Evolutionary conservation across 495 filamentous ascomycete genomes (phyloP).

Genomic region (Saxophila tyrrhenica): DNA sequence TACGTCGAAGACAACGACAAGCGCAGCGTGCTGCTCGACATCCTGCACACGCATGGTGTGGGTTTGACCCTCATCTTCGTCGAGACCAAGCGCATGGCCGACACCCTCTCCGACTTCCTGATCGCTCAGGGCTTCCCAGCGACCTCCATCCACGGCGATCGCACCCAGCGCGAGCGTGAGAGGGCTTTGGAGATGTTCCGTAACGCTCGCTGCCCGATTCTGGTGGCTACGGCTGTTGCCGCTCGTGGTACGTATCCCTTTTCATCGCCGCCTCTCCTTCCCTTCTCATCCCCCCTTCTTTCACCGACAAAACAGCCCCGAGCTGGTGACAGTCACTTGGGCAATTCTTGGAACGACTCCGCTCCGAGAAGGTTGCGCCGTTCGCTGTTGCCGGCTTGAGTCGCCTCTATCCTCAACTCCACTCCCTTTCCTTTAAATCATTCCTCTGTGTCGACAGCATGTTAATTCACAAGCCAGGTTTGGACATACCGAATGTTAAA

Average conservation of each 20-base stretch:
- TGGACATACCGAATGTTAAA: conserved; percentile 96
- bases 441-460: background rate
- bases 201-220: conserved; percentile 84
- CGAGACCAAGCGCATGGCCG: conserved; percentile 99
- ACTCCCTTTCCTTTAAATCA: background rate
- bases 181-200: conserved; percentile 93
- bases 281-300: background rate
- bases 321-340: too few species aligned
- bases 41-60: conserved; percentile 85
- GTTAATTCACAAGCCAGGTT: conserved; percentile 20
- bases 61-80: conserved; percentile 96
- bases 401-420: conserved; percentile 10
- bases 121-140: conserved; percentile 97
- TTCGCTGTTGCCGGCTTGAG: too few species aligned
- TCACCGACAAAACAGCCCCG: too few species aligned
- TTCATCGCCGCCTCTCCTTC: background rate
- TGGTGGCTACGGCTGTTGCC: conserved; percentile 94
- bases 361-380: too few species aligned
- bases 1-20: conserved; percentile 97
- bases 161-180: conserved; percentile 97
- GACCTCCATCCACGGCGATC: conserved; percentile 94
- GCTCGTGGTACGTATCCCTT: conserved; percentile 51
- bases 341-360: too few species aligned
- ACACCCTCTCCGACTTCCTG: conserved; percentile 91
- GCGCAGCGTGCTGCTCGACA: conserved; percentile 92